These are phyloP conservation scores for Penicillium simplicissimum DNA, from an alignment of 495 filamentous ascomycete genomes.

Conservation along the genomic window DNA sequence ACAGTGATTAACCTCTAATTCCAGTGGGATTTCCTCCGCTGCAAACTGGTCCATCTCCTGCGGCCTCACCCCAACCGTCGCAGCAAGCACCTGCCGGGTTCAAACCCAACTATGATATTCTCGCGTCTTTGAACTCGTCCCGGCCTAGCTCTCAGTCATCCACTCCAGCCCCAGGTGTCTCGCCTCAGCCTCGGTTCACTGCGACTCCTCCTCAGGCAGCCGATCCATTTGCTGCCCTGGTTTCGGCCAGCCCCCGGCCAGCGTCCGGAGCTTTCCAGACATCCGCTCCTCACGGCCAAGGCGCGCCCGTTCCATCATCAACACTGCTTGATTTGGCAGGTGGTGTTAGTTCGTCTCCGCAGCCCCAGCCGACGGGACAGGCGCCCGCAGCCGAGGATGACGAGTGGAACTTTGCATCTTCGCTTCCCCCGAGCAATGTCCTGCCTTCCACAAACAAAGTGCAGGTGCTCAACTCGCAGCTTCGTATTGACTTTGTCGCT, in stretches of 20 bases:
- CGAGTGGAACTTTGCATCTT: constrained; percentile 92
- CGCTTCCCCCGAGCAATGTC: constrained; percentile 63
- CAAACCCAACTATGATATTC: constrained; percentile 62
- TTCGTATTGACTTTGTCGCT: constrained; percentile 55
- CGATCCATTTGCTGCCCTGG: constrained; percentile 74
- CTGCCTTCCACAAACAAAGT: constrained; percentile 61
- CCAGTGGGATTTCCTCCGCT: constrained; percentile 29
- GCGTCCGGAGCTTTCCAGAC: constrained; percentile 36
- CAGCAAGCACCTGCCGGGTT: constrained; percentile 40
- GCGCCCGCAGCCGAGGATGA: constrained; percentile 54
- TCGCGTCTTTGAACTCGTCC: constrained; percentile 51
- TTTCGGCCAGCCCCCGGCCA: constrained; percentile 54
- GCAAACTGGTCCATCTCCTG: constrained; percentile 26
- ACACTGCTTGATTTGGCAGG: constrained; percentile 48
- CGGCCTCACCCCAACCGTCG: constrained; percentile 29
- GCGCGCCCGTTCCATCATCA: constrained; percentile 31
- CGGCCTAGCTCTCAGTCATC: constrained; percentile 49
- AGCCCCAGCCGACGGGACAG: constrained; percentile 27
- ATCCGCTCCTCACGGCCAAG: constrained; percentile 20
- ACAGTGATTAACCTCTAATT: constrained; percentile 15
- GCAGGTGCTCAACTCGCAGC: constrained; percentile 55
- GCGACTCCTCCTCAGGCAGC: constrained; percentile 40
- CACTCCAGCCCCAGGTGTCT: constrained; percentile 41
- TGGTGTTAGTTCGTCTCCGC: constrained; percentile 17
- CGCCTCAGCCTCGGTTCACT: constrained; percentile 39